Base-by-base conservation (phyloP, 495 filamentous ascomycete species). In the Daldinia decipiens region DNA sequence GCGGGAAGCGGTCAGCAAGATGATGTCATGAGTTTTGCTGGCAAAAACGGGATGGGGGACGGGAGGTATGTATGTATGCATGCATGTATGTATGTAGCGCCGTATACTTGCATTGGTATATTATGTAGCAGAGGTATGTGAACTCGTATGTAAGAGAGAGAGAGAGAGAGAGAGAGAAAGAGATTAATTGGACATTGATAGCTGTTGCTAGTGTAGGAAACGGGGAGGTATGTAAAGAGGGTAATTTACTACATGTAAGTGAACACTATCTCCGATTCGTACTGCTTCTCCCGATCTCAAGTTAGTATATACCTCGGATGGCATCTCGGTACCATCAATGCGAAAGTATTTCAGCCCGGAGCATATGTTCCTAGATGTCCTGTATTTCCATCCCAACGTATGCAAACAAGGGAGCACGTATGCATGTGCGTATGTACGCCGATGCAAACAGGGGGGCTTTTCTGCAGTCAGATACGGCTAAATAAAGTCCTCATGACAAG, bases 1-100 rank as follows among this genome's bases (percentile, higher is more conserved):
- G 17, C n/a, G 50, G 26, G 26, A 53, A 39, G 69, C 69, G 69
- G 69, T 72, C 69, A 72, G 69, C 64, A 68, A 54, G 50, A 65
- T 72, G 69, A 72, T 64, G 59, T 72, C 69, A 72, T 67, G 19
- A 19, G 47, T 66, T 43, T 65, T 40, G 43, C 43, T 47, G 43
- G 43, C 43, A 24, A 24, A 19, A 8, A 21, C 7, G 17, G 17
- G n/a, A n/a, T n/a, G n/a, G n/a, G 8, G 11, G 32, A 29, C 4
- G 6, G 3, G 32, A 32, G 17, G 21, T 2, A 52, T 2, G 2
- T 15, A 21, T 11, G 15, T 47, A 47, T 0, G 31, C 5, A 50
- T 24, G 38, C 17, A 50, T 12, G 43, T 11, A 50, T 24, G 43
- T n/a, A 34, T 13, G 11, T 32, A 32, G 8, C 31, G 31, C 31